A percentile compares a stretch with the other conserved stretches of the same genome.
phyloP scores from a whole-genome alignment of 441 rosid species.

The Geranium incanum region DNA sequence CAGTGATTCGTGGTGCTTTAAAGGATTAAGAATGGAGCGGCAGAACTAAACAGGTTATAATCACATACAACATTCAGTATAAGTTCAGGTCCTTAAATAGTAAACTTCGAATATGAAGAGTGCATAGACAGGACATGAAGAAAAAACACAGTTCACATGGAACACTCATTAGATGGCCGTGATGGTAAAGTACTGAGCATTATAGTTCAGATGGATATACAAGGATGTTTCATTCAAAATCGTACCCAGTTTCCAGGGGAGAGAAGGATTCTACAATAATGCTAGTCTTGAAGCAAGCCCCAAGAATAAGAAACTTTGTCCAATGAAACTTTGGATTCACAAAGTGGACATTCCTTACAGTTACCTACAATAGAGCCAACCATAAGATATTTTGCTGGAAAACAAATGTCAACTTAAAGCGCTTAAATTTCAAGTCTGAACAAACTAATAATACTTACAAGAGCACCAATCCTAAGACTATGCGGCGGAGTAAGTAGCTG shows the following conservation, averaged over 20 bases:
- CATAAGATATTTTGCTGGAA: not conserved
- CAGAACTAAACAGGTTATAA: not conserved
- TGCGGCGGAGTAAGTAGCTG: constrained; percentile 45
- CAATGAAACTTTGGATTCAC: constrained; percentile 66
- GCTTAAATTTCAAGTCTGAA: constrained; percentile 7
- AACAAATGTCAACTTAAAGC: not conserved
- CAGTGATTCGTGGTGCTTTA: not conserved
- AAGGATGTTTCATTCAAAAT: constrained; percentile 12
- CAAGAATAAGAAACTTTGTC: constrained; percentile 64
- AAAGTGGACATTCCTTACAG: constrained; percentile 69
- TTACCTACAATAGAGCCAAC: constrained; percentile 37
- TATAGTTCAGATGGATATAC: constrained; percentile 8
- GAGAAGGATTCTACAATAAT: constrained; percentile 60
- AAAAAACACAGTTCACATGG: constrained; percentile 11
- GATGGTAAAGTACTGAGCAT: constrained; percentile 5
- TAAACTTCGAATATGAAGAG: not conserved
- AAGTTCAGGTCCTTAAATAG: not conserved
- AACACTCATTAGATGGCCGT: constrained; percentile 1
- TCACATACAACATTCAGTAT: not conserved
- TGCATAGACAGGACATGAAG: constrained; percentile 3
- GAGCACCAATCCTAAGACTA: constrained; percentile 64
- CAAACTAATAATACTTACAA: constrained; percentile 44
- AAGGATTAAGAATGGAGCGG: not conserved
- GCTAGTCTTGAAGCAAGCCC: constrained; percentile 76
- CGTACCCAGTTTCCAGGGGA: constrained; percentile 68